Evolutionary conservation across 768 basidiomycete species (phyloP).

Genomic region (Pilatotrama ljubarskyi): DNA sequence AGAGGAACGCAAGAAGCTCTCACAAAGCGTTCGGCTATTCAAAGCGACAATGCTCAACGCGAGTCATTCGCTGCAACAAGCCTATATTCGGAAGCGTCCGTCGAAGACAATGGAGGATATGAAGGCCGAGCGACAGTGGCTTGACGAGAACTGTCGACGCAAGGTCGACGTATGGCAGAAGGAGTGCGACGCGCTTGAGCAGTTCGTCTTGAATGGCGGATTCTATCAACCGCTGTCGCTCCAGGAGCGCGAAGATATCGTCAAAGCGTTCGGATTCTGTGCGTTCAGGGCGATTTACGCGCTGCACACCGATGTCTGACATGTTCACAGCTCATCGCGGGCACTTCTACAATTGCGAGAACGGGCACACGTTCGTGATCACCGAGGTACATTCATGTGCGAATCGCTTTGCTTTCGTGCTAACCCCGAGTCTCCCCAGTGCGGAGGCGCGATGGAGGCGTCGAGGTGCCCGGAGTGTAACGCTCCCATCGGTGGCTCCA

Average conservation of each 20-base stretch:
- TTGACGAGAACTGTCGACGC: slow-evolving; percentile 26
- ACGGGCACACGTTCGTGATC: slow-evolving; percentile 66
- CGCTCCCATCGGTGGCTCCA: slow-evolving; percentile 49
- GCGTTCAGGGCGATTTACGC: neutral
- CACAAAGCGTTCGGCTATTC: slow-evolving; percentile 9
- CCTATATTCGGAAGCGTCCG: slow-evolving; percentile 30
- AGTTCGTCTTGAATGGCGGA: slow-evolving; percentile 19
- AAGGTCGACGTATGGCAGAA: slow-evolving; percentile 24
- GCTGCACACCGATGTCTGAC: neutral
- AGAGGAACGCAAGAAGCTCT: slow-evolving; percentile 5
- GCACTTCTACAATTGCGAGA: slow-evolving; percentile 40
- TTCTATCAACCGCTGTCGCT: slow-evolving; percentile 27
- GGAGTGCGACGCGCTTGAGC: slow-evolving; percentile 24
- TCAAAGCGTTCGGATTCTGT: slow-evolving; percentile 31
- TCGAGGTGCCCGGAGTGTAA: slow-evolving; percentile 59
- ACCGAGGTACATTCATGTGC: no score
- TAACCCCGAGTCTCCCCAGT: slow-evolving; percentile 36
- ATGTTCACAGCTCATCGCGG: slow-evolving; percentile 27
- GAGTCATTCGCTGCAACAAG: neutral
- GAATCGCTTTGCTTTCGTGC: no score
- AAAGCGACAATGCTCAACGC: neutral
- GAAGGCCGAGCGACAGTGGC: slow-evolving; percentile 28
- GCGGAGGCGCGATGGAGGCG: slow-evolving; percentile 54
- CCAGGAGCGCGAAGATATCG: slow-evolving; percentile 29
- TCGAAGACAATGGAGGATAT: slow-evolving; percentile 10